Evolutionary conservation across 2,329 filamentous ascomycete species (phyloP), one percentile per base, ranked within the genome.

Genomic region (Fusarium proliferatum): DNA sequence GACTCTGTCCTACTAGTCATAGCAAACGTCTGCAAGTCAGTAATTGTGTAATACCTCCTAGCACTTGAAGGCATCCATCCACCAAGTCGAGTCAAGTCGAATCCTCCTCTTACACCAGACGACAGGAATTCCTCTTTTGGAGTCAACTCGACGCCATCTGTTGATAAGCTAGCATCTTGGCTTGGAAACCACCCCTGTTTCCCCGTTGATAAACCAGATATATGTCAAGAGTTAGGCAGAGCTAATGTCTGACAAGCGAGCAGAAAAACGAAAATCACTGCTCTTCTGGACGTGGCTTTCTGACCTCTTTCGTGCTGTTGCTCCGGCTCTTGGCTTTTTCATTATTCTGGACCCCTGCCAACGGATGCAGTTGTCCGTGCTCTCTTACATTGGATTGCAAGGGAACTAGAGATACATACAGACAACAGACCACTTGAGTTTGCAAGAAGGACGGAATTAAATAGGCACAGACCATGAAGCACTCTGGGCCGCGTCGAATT

Each of bases 391-490:
- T 64, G 62, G 28, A 53, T 38, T 64, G 33, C 69, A 72, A 72
- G 64, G 68, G 64, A 73, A 51, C 60, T 67, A 58, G 56, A 60
- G 49, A 59, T 67, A 57, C 51, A 48, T 49, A 64, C 57, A 69
- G 42, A 36, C 55, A 48, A 58, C 41, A 49, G 41, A 41, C 41
- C 41, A 58, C 55, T 58, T 36, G 55, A 59, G 42, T 57, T 71
- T 71, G 21, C 28, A 64, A 73, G 56, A 73, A 68, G 61, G 70
- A 72, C 66, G 61, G 61, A 60, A 71, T 61, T 46, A 53, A 41
- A 48, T 55, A 71, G 70, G 66, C 71, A 73, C 71, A 73, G 71
- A 73, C 71, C 71, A 58, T 57, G 57, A 57, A 55, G 43, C 43
- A 45, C 49, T 68, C 36, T 68, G 52, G 65, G 55, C 51, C 43